Base-by-base conservation (phyloP, 441 rosid species). In the Croton setiger region DNA sequence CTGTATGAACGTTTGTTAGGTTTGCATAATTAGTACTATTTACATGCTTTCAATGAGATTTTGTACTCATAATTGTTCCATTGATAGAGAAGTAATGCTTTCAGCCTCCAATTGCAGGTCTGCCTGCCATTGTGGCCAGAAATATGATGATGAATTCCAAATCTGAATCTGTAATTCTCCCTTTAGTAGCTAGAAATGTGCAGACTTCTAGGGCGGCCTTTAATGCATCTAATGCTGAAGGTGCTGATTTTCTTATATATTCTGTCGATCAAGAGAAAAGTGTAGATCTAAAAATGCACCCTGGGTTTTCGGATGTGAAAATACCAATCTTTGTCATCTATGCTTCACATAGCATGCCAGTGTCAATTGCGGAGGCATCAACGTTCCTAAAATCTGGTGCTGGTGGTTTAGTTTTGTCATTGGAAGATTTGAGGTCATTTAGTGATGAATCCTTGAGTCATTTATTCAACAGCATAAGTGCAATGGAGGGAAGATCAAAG, bases 231-330 rank as follows among this genome's bases (percentile, higher is more conserved):
- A 86, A 57, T 75, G 85, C 92, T 20, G 99, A 95, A 75, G 98
- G 99, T 76, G 98, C 94, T 82, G 98, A 92, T 88, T 92, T 95
- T 71, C 86, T 95, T 51, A 81, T 95, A 64, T 87, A 79, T 69
- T 72, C 58, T 69, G 56, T 78, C 60, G 72, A 66, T 47, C 81
- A 69, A 72, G 88, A 76, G 64, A 62, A 75, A 62, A 64, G 67
- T 66, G 68, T 72, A 33, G 82, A 82, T 79, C 56, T 56, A 56
- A 65, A 75, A 55, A 57, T 68, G 41, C 78, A 72, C 64, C 73
- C 87, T 35, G 82, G 83, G 70, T 77, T 81, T 39, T 74, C 76
- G 64, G 79, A 82, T 74, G 91, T 88, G 69, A 92, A 86, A 70
- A 83, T 89, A 74, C 96, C 92, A 0, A 78, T 87, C 69, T 92